Evolutionary conservation across 176 grass and related monocot genomes (phyloP), one percentile per base, ranked within the genome.

Genomic region (Rhynchospora tenuis): DNA sequence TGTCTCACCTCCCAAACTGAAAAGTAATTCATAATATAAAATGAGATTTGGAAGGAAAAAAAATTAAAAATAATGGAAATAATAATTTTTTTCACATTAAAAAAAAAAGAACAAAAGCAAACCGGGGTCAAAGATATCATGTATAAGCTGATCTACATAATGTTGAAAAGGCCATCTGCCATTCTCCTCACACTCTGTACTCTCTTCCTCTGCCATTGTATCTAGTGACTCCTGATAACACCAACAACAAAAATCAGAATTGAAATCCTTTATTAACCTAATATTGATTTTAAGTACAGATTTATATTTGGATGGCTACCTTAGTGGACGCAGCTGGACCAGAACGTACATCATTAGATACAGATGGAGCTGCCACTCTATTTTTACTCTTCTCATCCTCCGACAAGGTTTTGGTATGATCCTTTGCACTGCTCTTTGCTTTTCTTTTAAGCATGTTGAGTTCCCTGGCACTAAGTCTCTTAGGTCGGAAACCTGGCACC

Each of bases 1-100:
- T 99, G 96, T 71, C 96, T 93, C 83, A 99, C 89, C 90, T 99
- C 96, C 96, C 96, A 99, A 81, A 93, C 93, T 99, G 90, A 22
- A 56, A 84, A 62, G 79, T 47, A 86, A 88, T 28, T 83, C 2
- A 77, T 77, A 15, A 56, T 28, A 77, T 65, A 88, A 20, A 46
- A 82, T 67, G 76, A 87, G 19, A 60, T 10, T 87, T 60, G 23
- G 14, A 26, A 48, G 81, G 84, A 55, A 17, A 74, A 85, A n/a
- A 89, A 61, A 47, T 63, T 65, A 82, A n/a, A 15, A 86, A 20
- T 19, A 65, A 26, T 28, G 61, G 79, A 48, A 62, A 45, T 1
- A 55, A 73, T 48, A 66, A 17, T 59, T 58, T 70, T 38, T 50
- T 24, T 79, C 44, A 86, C 10, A 69, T 13, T 7, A 71, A 15